phyloP scores from a whole-genome alignment of 495 filamentous ascomycete genomes.

The Halenospora varia region DNA sequence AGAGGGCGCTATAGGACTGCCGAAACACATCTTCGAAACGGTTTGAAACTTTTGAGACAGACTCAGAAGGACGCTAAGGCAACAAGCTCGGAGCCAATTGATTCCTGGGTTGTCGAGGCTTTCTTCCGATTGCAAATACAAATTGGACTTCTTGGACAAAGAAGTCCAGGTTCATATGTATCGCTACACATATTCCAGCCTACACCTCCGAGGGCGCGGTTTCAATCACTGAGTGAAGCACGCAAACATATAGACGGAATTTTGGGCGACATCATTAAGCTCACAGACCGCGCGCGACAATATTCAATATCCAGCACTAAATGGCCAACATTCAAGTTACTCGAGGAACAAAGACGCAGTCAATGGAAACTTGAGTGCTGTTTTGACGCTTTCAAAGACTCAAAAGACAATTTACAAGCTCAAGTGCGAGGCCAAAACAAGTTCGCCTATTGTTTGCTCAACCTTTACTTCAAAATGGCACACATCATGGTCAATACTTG shows the following conservation, averaged over 20 bases:
- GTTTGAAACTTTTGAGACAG: constrained; percentile 29
- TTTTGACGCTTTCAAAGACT: neutral
- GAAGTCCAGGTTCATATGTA: constrained; percentile 6
- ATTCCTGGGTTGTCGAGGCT: constrained; percentile 36
- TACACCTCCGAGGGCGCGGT: constrained; percentile 12
- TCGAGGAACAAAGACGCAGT: no score
- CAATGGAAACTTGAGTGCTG: constrained; percentile 3
- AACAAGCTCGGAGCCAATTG: constrained; percentile 23
- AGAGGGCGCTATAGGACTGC: constrained; percentile 39
- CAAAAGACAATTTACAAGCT: neutral
- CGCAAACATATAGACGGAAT: constrained; percentile 27
- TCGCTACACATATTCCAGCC: constrained; percentile 22
- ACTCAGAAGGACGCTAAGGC: no score
- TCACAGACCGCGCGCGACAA: constrained; percentile 22
- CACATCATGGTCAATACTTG: constrained; percentile 41
- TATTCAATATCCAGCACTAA: neutral
- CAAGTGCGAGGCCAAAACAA: neutral
- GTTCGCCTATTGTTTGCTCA: constrained; percentile 33
- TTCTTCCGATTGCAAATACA: constrained; percentile 36
- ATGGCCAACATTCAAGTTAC: no score
- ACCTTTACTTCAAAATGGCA: constrained; percentile 41
- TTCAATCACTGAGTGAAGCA: constrained; percentile 23
- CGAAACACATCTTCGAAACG: constrained; percentile 41
- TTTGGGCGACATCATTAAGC: constrained; percentile 25
- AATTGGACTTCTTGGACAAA: constrained; percentile 12